Conservation (phyloP, 345 rosid genomes). For the Mangifera indica region DNA sequence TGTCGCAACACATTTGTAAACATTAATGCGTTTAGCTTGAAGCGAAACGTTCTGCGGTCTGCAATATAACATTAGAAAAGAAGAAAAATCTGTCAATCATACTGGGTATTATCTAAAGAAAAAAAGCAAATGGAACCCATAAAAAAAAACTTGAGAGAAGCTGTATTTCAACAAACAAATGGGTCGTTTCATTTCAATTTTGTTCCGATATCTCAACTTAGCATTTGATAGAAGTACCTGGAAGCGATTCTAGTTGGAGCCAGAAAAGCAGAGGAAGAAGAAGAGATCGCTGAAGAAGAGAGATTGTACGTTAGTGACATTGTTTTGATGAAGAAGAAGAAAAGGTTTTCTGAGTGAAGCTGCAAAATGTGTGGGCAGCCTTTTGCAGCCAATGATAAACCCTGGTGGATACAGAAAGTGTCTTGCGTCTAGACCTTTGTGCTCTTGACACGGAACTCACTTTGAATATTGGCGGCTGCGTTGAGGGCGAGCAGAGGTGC, state of each 20-base stretch:
- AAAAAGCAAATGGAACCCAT: background rate
- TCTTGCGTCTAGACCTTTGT: background rate
- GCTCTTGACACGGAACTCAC: too few species aligned
- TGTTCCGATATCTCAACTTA: background rate
- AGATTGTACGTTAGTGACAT: slow-evolving; percentile 39
- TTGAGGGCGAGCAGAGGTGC: too few species aligned
- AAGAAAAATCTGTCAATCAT: background rate
- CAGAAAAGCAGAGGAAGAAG: slow-evolving; percentile 45
- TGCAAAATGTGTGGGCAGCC: background rate
- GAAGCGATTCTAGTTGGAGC: slow-evolving; percentile 27
- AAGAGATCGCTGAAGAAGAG: slow-evolving; percentile 40
- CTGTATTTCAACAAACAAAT: background rate
- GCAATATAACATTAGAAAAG: background rate
- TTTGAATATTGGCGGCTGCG: too few species aligned
- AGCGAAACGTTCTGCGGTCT: slow-evolving; percentile 31
- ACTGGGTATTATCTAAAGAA: background rate
- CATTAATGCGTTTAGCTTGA: slow-evolving; percentile 28
- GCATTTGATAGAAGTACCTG: slow-evolving; percentile 27
- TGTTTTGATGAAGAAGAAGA: background rate
- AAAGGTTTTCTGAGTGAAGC: background rate
- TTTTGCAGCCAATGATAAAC: background rate
- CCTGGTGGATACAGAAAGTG: background rate
- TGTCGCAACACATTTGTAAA: slow-evolving; percentile 39
- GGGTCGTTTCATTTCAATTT: background rate
- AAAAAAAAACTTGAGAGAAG: background rate